phyloP scores from a whole-genome alignment of 2,329 filamentous ascomycete genomes.

The Cladorrhinum sp. region DNA sequence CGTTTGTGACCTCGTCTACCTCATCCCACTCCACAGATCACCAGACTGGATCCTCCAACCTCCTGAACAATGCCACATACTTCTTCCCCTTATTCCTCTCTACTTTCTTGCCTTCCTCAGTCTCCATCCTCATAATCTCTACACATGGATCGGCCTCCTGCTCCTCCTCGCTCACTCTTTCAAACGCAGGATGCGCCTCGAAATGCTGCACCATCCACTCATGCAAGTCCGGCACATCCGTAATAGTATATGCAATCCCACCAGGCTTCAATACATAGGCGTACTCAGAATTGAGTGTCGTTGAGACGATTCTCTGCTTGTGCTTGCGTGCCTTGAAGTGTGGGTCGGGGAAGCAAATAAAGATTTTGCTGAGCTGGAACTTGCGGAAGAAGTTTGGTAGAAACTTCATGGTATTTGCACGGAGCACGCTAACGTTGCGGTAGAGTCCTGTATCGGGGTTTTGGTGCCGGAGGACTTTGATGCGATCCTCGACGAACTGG shows the following conservation, averaged over 20 bases:
- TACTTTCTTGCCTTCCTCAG: constrained; percentile 97
- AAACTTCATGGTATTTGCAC: constrained; percentile 98
- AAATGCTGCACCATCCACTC: constrained; percentile 91
- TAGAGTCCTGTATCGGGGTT: constrained; percentile 55
- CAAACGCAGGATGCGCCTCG: constrained; percentile 72
- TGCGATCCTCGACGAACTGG: constrained; percentile 84
- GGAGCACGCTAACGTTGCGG: constrained; percentile 84
- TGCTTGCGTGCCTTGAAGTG: constrained; percentile 98
- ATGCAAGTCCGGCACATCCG: constrained; percentile 92
- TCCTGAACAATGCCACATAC: constrained; percentile 83
- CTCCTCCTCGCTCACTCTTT: constrained; percentile 67
- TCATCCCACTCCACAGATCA: constrained; percentile 1
- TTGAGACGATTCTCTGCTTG: constrained; percentile 90
- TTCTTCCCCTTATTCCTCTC: constrained; percentile 85
- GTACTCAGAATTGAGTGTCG: constrained; percentile 87
- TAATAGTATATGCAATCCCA: constrained; percentile 92
- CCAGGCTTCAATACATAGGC: constrained; percentile 81
- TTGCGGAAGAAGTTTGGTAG: constrained; percentile 94
- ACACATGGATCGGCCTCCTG: constrained; percentile 69
- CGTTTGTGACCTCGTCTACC: neutral
- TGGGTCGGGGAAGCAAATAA: constrained; percentile 97
- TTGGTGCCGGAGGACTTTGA: constrained; percentile 74
- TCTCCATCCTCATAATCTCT: constrained; percentile 72
- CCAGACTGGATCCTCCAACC: constrained; percentile 66
- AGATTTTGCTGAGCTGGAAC: constrained; percentile 81